Evolutionary conservation across 2,329 filamentous ascomycete species (phyloP), one percentile per base, ranked within the genome.

Genomic region (Rhinocladiella similis): DNA sequence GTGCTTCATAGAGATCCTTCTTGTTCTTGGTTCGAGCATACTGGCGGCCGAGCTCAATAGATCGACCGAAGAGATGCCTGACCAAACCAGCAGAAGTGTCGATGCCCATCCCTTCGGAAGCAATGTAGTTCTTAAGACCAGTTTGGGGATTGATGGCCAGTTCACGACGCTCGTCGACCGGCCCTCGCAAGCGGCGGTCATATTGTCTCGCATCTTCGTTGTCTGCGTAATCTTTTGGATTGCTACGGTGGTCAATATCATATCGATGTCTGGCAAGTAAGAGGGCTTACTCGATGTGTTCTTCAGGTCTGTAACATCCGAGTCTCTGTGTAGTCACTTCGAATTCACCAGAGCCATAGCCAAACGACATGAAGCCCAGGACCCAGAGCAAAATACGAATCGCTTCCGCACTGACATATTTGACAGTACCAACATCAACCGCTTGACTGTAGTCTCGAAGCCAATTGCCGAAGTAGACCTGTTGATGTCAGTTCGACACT

Each of bases 381-480:
- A 97, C 84, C 80, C 89, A 96, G 53, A 97, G 83, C 13, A 96
- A 78, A 47, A 97, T 88, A 33, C 92, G 87, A 68, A 97, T 96
- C 56, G 91, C 91, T 74, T 96, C 91, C 50, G 90, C 88, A 54
- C 89, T 93, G 61, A 97, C 91, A 66, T 87, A 84, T 77, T 96
- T 96, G 75, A 96, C 84, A 3, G 91, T 95, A 60, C 91, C 92
- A 48, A 96, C 90, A 72, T 97, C 92, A 66, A 96, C 89, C 59
- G 91, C 92, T 74, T 97, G 92, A 51, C 89, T 94, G 75, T 97
- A 97, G 74, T 97, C 92, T 54, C 85, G 84, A 33, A 96, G 83
- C 92, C 92, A 96, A 78, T 96, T 97, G 63, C 92, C 92, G 77
- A 97, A 97, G 78, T 97, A 97, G 62, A 95, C 89, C 59, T 91